Base-by-base conservation (phyloP, 2,329 filamentous ascomycete species). In the Nemania serpens region DNA sequence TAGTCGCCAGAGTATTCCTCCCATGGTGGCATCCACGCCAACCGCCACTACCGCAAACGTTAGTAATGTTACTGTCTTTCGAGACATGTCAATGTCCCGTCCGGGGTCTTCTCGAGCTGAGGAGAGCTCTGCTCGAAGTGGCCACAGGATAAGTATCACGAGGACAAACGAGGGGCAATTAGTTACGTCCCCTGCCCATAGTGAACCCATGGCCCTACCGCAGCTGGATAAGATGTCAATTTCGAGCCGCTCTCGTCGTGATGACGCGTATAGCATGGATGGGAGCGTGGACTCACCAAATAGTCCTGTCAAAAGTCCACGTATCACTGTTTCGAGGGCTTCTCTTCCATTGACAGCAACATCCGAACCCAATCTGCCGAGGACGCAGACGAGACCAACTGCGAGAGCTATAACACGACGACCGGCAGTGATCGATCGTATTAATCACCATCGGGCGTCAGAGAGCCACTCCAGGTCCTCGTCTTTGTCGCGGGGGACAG, bases 401-500 rank as follows among this genome's bases (percentile, higher is more conserved):
- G 68, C 73, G 7, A 68, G 68, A 18, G 78, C 80, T 7, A 67
- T 75, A 39, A 70, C 76, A 64, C 73, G 81, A 71, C 74, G 79
- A 62, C 77, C 86, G 1, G 78, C 80, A 2, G 79, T 85, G 4
- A 84, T 86, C 57, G 80, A 84, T 66, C 81, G 81, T n/a, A 83
- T 86, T 48, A 82, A 77, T 62, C 77, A 77, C 9, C 77, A 81
- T 9, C 76, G 76, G 33, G 77, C 77, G 22, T 76, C 79, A 2
- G 77, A 73, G 6, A 75, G 75, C 7, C 78, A 76, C 13, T 88
- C 86, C 12, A 79, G 84, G 61, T 84, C 84, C 6, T 87, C 85
- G 1, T 88, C 85, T 1, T 74, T 84, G 54, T 86, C 87, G 48
- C 80, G 81, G 22, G 81, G 82, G 51, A 83, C 79, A 13, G 80